Evolutionary conservation across 441 rosid genomes (phyloP).

Genomic region (Brassica hybrid): DNA sequence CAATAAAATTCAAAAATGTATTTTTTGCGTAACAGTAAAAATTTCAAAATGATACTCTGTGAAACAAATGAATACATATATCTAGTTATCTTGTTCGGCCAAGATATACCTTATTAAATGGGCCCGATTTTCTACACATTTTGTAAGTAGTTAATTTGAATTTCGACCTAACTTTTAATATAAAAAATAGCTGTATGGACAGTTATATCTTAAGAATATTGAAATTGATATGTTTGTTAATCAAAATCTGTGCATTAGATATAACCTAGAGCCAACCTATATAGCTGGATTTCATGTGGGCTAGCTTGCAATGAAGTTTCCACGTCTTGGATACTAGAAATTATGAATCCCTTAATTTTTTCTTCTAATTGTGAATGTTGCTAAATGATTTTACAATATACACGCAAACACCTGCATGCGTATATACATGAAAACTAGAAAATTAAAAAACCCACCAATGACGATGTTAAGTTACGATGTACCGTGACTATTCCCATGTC

Average conservation of each 20-base stretch:
- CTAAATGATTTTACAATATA: neutral
- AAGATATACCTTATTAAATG: neutral
- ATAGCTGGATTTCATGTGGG: constrained; percentile 36
- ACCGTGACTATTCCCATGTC: no score
- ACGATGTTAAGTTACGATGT: no score
- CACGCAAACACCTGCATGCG: constrained; percentile 3
- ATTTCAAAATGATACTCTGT: no score
- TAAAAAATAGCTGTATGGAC: neutral
- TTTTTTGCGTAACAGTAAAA: neutral
- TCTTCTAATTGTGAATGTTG: neutral
- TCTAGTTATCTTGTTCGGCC: neutral
- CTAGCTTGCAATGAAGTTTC: constrained; percentile 30
- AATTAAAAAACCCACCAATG: neutral
- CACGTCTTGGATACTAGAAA: constrained; percentile 18
- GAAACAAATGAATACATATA: neutral
- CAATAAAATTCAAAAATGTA: neutral
- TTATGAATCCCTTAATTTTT: neutral
- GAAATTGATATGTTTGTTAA: neutral
- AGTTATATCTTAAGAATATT: neutral
- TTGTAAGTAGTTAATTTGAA: neutral
- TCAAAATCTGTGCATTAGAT: neutral
- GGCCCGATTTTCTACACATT: neutral
- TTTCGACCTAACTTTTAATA: neutral
- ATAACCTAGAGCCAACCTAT: neutral
- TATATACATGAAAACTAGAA: neutral